Evolutionary conservation across 2,329 filamentous ascomycete genomes (phyloP), one percentile per base, ranked within the genome.

Genomic region (Chalara sp.): DNA sequence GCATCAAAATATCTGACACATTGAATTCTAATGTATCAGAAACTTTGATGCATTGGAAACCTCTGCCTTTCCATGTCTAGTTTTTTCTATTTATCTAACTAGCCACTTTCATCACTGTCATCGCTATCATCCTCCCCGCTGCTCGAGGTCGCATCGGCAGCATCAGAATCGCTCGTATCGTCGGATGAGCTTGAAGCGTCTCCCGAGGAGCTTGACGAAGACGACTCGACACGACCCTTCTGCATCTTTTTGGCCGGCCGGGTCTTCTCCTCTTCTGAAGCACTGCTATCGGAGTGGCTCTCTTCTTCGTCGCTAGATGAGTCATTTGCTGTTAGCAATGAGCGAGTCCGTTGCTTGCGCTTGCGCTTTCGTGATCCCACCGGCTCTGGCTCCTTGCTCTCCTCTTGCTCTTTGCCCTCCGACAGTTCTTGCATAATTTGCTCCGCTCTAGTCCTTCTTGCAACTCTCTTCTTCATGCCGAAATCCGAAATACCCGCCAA

Each of bases 381-480:
- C 40, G 5, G 51, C 70, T 47, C 76, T 74, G 84, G 68, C 59
- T 79, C 75, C 33, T 74, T 21, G 21, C 21, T 21, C 3, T 21
- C 21, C 21, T 21, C 21, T 21, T 21, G 21, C 21, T 21, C 3
- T 3, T 21, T 21, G 21, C 21, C 21, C 2, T 21, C 21, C 21
- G 21, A 21, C 21, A 84, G 68, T 59, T 79, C 75, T 32, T 74
- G 74, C 33, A 81, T 58, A 32, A 84, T 72, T 55, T 74, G 71
- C 64, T 84, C 80, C 6, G 80, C 77, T 32, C 81, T 78, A 72
- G 83, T 81, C 49, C 81, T 77, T 70, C 81, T 83, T 44, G 81
- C 72, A 47, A 82, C 70, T 30, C 81, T 75, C 51, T 70, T 69
- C 53, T 76, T 73, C 65, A 84, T 73, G 41, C 72, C 70, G 48